These are phyloP conservation scores for Phyllosticta paracitricarpa DNA, from an alignment of 2,329 filamentous ascomycete species.

Conservation along the genomic window DNA sequence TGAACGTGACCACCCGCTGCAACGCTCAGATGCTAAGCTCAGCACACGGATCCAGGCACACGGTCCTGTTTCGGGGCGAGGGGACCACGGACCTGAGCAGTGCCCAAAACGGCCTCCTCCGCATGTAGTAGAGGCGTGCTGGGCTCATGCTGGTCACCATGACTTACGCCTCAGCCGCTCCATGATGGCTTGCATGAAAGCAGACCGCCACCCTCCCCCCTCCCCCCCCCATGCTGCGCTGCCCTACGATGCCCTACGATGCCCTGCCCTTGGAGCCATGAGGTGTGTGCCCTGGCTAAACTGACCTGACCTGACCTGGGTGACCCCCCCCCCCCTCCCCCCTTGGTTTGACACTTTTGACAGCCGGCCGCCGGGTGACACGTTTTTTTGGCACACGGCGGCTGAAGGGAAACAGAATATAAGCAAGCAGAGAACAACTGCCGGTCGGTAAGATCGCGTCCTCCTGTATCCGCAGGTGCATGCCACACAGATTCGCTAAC, in stretches of 20 bases:
- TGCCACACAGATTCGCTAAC: slow-evolving; percentile 5
- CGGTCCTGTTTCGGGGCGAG: slow-evolving; percentile 16
- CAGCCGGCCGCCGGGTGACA: not conserved
- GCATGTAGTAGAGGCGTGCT: not conserved
- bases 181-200: slow-evolving; percentile 10
- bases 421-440: not conserved
- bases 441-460: slow-evolving; percentile 7
- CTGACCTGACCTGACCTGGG: no score
- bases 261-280: no score
- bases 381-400: not conserved
- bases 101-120: slow-evolving; percentile 7
- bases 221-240: not conserved
- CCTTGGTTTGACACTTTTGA: not conserved
- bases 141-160: not conserved
- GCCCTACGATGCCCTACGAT: not conserved
- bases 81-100: slow-evolving; percentile 3
- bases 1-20: slow-evolving; percentile 23
- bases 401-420: not conserved
- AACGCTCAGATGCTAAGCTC: slow-evolving; percentile 24
- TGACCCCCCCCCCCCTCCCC: no score
- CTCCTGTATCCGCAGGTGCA: slow-evolving; percentile 3
- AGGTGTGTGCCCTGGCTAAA: not conserved
- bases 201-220: slow-evolving; percentile 8
- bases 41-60: slow-evolving; percentile 17
- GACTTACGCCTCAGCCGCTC: not conserved